Conservation (phyloP, 495 filamentous ascomycete species). For the Geopyxis carbonaria region DNA sequence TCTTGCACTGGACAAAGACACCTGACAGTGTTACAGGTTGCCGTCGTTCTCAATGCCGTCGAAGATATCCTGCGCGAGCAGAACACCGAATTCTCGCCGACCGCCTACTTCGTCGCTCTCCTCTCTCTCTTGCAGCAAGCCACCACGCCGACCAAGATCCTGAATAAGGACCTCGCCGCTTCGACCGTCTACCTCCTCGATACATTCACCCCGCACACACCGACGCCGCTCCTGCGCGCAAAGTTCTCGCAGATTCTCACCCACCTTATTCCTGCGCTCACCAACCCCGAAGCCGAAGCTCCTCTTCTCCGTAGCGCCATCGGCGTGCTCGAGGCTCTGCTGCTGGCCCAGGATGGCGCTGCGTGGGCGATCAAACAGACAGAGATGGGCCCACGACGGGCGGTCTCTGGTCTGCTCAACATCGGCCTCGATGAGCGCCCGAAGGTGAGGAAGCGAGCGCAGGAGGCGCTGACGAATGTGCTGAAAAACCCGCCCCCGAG, state of each 20-base stretch:
- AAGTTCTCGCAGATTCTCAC: constrained; percentile 89
- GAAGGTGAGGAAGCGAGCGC: constrained; percentile 86
- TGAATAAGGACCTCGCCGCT: constrained; percentile 69
- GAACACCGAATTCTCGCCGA: constrained; percentile 61
- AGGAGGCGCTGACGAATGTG: constrained; percentile 72
- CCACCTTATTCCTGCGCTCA: constrained; percentile 65
- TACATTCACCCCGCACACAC: constrained; percentile 63
- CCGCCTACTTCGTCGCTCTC: constrained; percentile 92
- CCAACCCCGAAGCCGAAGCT: constrained; percentile 67
- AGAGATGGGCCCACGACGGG: constrained; percentile 73
- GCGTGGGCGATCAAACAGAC: constrained; percentile 75
- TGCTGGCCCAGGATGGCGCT: constrained; percentile 69
- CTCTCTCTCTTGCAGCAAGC: constrained; percentile 71
- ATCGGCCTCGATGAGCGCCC: constrained; percentile 76
- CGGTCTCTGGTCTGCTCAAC: constrained; percentile 67
- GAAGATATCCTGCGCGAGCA: constrained; percentile 83
- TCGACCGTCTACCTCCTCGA: constrained; percentile 95
- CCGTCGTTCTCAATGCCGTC: constrained; percentile 72
- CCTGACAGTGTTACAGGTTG: constrained; percentile 45
- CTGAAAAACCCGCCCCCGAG: constrained; percentile 70
- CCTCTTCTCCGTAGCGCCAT: constrained; percentile 76
- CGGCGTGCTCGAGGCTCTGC: constrained; percentile 73
- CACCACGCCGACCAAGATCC: constrained; percentile 41
- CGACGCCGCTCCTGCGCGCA: constrained; percentile 65
- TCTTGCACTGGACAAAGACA: no score